Evolutionary conservation across 345 rosid species (phyloP), one percentile per base, ranked within the genome.

Genomic region (Aquilaria sinensis): DNA sequence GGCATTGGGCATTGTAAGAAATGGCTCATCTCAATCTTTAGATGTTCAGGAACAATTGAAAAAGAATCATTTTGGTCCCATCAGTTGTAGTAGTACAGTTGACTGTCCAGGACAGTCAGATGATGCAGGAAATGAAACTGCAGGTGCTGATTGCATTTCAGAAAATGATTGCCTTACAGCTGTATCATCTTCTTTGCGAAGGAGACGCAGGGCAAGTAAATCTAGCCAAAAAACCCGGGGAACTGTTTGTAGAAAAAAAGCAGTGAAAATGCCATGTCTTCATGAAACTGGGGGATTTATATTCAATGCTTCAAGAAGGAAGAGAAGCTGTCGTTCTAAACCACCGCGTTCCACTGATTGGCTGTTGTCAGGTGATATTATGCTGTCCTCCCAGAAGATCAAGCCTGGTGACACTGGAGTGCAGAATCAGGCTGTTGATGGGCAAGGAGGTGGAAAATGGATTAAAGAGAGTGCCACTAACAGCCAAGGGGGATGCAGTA

Each of bases 321-420:
- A 77, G 84, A 87, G 99, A 71, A 90, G 88, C 72, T 80, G 70
- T 71, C 56, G 75, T 65, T 73, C 83, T 60, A 90, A 83, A 74
- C 77, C 79, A 30, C 81, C 78, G 63, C 91, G 96, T 60, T 74
- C 91, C 69, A 85, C 88, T 63, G 64, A 63, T 46, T 87, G 97
- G 99, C 97, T 96, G 58, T 77, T 74, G 61, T 65, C 70, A 45
- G 72, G 78, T 66, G 81, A 72, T 63, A 72, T 84, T 64, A 63
- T 80, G 31, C 80, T 78, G 69, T 62, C 71, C 60, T 81, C 83
- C 70, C 67, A 51, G 60, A 67, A 47, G 63, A 61, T 72, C 68
- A 77, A 71, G 65, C 75, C 67, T 73, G 75, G 54, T 47, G 57
- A 57, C 56, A 62, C 53, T 76, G 74, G 73, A 77, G 69, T 61